These are phyloP conservation scores for Draba incana DNA, from an alignment of 345 rosid genomes.

Conservation along the genomic window DNA sequence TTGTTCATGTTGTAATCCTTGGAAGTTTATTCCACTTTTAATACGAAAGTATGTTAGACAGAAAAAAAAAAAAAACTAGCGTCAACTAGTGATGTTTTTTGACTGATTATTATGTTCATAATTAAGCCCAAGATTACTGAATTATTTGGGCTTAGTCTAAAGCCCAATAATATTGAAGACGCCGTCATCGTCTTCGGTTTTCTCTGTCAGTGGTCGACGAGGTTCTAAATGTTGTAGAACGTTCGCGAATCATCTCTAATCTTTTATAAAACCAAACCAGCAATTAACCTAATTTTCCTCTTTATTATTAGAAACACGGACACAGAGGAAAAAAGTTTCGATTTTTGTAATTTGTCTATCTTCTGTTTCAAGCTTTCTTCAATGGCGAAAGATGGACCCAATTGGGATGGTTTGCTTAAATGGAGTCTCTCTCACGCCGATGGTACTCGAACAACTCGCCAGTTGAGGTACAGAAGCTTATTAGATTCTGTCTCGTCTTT, in stretches of 20 bases:
- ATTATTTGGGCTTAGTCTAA: neutral
- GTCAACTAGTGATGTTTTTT: no score
- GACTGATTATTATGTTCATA: no score
- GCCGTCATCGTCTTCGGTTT: conserved; percentile 30
- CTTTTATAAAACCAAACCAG: conserved; percentile 15
- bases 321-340: neutral
- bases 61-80: no score
- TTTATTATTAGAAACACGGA: conserved; percentile 5
- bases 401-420: conserved; percentile 94
- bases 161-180: conserved; percentile 25
- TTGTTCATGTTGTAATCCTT: no score
- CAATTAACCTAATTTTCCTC: neutral
- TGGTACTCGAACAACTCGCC: conserved; percentile 63
- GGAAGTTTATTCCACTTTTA: no score
- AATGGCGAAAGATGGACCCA: conserved; percentile 92
- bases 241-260: conserved; percentile 31
- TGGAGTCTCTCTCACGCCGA: conserved; percentile 95
- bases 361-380: conserved; percentile 11
- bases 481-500: neutral
- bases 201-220: conserved; percentile 17
- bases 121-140: neutral
- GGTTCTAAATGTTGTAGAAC: conserved; percentile 38
- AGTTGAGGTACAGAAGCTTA: conserved; percentile 61
- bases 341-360: neutral
- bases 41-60: no score